Base-by-base conservation (phyloP, 805 yeast species). In the Nakazawaea anatomiae region DNA sequence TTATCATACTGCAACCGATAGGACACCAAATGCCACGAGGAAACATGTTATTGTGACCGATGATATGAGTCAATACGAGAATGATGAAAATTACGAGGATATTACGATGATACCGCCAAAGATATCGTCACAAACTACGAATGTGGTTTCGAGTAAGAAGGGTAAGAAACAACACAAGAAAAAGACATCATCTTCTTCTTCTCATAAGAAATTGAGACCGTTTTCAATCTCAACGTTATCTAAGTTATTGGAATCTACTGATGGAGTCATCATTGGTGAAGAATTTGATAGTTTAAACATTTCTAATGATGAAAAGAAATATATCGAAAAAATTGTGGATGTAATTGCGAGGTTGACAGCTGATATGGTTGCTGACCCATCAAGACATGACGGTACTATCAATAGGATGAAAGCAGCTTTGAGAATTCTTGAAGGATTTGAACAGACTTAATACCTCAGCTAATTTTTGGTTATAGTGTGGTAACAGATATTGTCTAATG, bases 351-450 rank as follows among this genome's bases (percentile, higher is more conserved):
- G 94, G 58, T 75, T 94, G 52, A 89, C 96, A 3, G 89, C 91
- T 48, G 97, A 90, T 61, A 89, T 94, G 88, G 86, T 90, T 49
- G 64, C 88, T 51, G 96, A 92, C 64, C 89, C 89, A 31, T 80
- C 79, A 31, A 80, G 94, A 60, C 84, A 86, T 52, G 83, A 82
- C 12, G 89, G 89, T 54, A 96, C 97, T 10, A 76, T 89, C 42
- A 75, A 79, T 55, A 73, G 98, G 56, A 71, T 92, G 58, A 87
- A 86, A 57, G 83, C 83, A 58, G 97, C 97, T 0, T 77, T 90
- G 52, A 73, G 86, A 50, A 95, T 91, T 0, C 71, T 92, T 46
- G 98, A 92, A 62, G 98, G 98, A 1, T 92, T 79, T 55, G 69
- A 57, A 55, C 35, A 42, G 31, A 10, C 11, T 38, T 32, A 27